Evolutionary conservation across 129 eudicot genomes (phyloP).

Genomic region (Lactuca saligna): DNA sequence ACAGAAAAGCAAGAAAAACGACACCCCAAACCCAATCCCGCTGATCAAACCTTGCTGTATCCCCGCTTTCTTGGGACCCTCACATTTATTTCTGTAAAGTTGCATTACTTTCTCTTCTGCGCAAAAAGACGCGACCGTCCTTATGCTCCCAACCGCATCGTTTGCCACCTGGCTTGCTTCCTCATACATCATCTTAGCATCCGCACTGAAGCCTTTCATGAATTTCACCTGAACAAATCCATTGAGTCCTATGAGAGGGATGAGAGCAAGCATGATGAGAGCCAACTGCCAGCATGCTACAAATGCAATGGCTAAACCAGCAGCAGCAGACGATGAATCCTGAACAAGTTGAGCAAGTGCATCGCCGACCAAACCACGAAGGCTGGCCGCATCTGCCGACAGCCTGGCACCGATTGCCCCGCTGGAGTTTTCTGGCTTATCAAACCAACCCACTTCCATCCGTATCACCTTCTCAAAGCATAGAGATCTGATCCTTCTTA

Average conservation of each 20-base stretch:
- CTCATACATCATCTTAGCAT: conserved; percentile 87
- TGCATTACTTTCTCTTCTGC: conserved; percentile 81
- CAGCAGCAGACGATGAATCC: conserved; percentile 44
- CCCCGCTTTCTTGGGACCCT: conserved; percentile 68
- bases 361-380: conserved; percentile 83
- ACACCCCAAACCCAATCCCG: conserved; percentile 74
- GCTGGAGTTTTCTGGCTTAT: conserved; percentile 70
- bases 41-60: conserved; percentile 78
- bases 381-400: conserved; percentile 74
- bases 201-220: conserved; percentile 86
- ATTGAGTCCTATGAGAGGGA: conserved; percentile 67
- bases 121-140: conserved; percentile 91
- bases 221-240: conserved; percentile 72
- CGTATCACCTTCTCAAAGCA: conserved; percentile 72
- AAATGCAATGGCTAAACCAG: conserved; percentile 69
- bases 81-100: conserved; percentile 61
- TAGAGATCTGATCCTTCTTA: conserved; percentile 59
- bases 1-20: conserved; percentile 51
- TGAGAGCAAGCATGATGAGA: conserved; percentile 60
- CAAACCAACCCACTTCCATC: conserved; percentile 94
- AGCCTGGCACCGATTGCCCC: conserved; percentile 82
- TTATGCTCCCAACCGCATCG: conserved; percentile 90
- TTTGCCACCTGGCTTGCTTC: conserved; percentile 92
- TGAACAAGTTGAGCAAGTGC: conserved; percentile 77
- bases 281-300: conserved; percentile 80